Base-by-base conservation (phyloP, 192 early-diverging fungal genomes). In the Geranomyces variabilis region DNA sequence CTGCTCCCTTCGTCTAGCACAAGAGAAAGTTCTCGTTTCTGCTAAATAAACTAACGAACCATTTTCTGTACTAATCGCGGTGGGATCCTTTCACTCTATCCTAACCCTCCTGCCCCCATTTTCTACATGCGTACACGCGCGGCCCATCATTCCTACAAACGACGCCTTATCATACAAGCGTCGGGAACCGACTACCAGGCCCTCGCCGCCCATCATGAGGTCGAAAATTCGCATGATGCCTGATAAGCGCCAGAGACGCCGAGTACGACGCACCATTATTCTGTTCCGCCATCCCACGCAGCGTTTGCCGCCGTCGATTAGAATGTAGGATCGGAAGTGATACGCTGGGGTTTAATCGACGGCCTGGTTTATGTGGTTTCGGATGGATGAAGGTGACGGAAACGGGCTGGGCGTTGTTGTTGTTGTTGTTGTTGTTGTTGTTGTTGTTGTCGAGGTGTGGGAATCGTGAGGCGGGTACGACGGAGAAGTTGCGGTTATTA, bases 331-430 rank as follows among this genome's bases (percentile, higher is more conserved):
- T 8, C 3, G 31, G 29, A 17, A 60, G 24, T 7, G 58, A 28
- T 5, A 60, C 31, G 29, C 24, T 60, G 6, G 58, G 3, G n/a
- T 15, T 15, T 8, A 60, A 26, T 5, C 58, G 58, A 7, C 58
- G 17, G 17, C 58, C 58, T 8, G 58, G 58, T 26, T 60, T 60
- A 26, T 60, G 58, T 7, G 58, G 58, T 60, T 30, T 60, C 7
- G 58, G 58, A 34, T 60, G 58, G 58, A 60, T 60, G 58, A 60
- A 60, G 5, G 58, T 60, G 29, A 60, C 58, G 3, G 58, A 2
- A 60, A 60, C 17, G 29, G 58, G 51, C 17, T 53, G 19, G 4
- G 51, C 24, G 17, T 53, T 26, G 15, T n/a, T n/a, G n/a, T n/a
- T n/a, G n/a, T n/a, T n/a, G n/a, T n/a, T n/a, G n/a, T n/a, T n/a